These are phyloP conservation scores for Chrysoporthe austroafricana DNA, from an alignment of 2,329 filamentous ascomycete species.

Conservation along the genomic window DNA sequence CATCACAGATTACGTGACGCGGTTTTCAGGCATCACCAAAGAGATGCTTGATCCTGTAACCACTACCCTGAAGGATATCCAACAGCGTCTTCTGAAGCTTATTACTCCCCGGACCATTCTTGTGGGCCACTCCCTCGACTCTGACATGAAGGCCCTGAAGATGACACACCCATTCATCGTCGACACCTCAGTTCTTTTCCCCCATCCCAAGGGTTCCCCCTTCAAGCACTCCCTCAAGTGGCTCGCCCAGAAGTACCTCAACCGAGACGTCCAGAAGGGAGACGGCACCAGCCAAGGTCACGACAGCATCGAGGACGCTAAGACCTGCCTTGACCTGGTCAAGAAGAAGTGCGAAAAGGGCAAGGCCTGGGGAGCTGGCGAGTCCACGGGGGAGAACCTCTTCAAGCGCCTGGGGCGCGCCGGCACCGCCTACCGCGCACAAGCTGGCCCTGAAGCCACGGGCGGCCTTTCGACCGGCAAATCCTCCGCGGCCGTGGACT, in stretches of 20 bases:
- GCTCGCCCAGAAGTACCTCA: slow-evolving; percentile 83
- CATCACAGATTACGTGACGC: slow-evolving; percentile 92
- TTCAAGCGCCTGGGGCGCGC: slow-evolving; percentile 78
- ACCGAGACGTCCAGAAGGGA: slow-evolving; percentile 84
- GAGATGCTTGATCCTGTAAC: slow-evolving; percentile 82
- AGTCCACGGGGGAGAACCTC: slow-evolving; percentile 81
- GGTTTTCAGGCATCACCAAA: slow-evolving; percentile 88
- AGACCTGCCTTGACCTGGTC: slow-evolving; percentile 87
- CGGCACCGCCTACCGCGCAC: slow-evolving; percentile 64
- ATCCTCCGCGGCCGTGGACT: slow-evolving; percentile 80
- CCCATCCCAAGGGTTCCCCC: slow-evolving; percentile 86
- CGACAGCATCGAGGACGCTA: slow-evolving; percentile 90
- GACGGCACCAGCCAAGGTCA: slow-evolving; percentile 71
- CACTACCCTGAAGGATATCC: slow-evolving; percentile 82
- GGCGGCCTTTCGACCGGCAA: slow-evolving; percentile 61
- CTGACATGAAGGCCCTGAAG: slow-evolving; percentile 81
- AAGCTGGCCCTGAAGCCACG: slow-evolving; percentile 60
- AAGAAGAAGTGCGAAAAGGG: slow-evolving; percentile 97
- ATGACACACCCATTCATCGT: slow-evolving; percentile 91
- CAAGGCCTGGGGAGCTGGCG: slow-evolving; percentile 79
- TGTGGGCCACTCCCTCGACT: slow-evolving; percentile 80
- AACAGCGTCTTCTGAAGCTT: slow-evolving; percentile 72
- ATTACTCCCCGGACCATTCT: slow-evolving; percentile 75
- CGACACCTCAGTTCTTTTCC: slow-evolving; percentile 88
- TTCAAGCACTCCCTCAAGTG: slow-evolving; percentile 91